phyloP scores from a whole-genome alignment of 176 grass and related monocot genomes.

The Zoysia japonica region DNA sequence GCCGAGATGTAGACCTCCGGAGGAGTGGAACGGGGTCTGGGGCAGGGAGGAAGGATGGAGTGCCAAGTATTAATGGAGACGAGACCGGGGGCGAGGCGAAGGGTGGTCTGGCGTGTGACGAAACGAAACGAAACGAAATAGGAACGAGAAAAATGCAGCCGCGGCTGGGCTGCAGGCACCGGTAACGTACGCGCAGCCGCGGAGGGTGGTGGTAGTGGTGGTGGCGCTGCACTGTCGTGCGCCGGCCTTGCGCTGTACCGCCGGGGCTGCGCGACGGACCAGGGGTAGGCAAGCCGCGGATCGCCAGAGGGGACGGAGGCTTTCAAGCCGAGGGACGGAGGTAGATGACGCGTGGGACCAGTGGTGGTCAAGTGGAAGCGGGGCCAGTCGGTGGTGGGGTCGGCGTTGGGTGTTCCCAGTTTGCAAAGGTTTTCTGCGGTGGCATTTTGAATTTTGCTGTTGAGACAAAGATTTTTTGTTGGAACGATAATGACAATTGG shows the following conservation, averaged over 20 bases:
- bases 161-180: not conserved
- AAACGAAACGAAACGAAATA: constrained; percentile 27
- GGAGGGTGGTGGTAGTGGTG: not conserved
- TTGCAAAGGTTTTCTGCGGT: constrained; percentile 3
- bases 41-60: not conserved
- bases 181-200: constrained; percentile 32
- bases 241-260: not conserved
- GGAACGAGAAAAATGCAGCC: constrained; percentile 13
- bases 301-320: not conserved
- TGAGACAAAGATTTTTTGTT: not conserved
- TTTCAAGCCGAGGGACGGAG: not conserved
- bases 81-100: not conserved
- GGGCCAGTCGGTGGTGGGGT: not conserved
- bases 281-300: not conserved
- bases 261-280: not conserved
- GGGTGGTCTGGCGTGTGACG: constrained; percentile 20
- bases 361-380: accelerated
- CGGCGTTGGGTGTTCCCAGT: not conserved
- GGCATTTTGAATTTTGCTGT: constrained; percentile 23
- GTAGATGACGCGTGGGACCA: constrained; percentile 23
- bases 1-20: constrained; percentile 51
- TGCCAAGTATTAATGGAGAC: constrained; percentile 31
- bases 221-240: not conserved
- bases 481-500: not conserved
- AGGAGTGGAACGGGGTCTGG: not conserved